A percentile compares a stretch with the other conserved stretches of the same genome.
These are phyloP conservation scores for Xylaria sp. DNA, from an alignment of 2,329 filamentous ascomycete species.

Conservation along the genomic window DNA sequence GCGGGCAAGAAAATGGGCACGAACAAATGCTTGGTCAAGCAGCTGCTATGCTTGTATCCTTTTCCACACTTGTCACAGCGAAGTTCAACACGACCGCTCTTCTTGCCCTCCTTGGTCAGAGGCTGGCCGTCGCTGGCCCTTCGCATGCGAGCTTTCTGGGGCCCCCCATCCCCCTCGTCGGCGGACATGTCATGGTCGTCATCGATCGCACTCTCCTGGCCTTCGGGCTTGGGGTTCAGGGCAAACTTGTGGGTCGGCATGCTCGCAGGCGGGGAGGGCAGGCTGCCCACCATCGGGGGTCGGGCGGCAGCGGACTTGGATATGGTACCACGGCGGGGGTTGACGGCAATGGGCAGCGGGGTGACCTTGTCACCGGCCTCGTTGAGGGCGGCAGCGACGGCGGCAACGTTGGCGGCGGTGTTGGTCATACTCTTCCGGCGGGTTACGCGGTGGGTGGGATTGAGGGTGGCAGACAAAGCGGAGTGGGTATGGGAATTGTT, in stretches of 20 bases:
- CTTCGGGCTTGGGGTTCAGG: conserved; percentile 51
- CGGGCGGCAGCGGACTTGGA: conserved; percentile 64
- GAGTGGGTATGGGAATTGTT: conserved; percentile 81
- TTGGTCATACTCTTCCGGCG: conserved; percentile 92
- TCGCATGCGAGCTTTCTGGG: conserved; percentile 54
- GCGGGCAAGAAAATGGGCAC: conserved; percentile 66
- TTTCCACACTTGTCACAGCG: conserved; percentile 98
- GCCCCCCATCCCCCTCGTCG: conserved; percentile 54
- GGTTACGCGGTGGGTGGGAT: conserved; percentile 81
- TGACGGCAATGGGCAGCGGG: conserved; percentile 60
- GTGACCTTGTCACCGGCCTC: conserved; percentile 63
- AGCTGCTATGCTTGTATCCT: conserved; percentile 99
- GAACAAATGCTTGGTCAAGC: conserved; percentile 99
- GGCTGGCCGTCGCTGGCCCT: conserved; percentile 86
- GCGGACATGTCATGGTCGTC: conserved; percentile 65
- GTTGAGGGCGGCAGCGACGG: conserved; percentile 72
- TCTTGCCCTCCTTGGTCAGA: conserved; percentile 77
- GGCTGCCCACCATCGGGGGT: conserved; percentile 56
- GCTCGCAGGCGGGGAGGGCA: conserved; percentile 69
- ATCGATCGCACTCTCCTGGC: conserved; percentile 66
- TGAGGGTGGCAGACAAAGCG: conserved; percentile 74
- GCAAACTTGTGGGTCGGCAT: conserved; percentile 62
- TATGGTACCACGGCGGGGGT: conserved; percentile 67
- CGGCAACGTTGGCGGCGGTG: conserved; percentile 71
- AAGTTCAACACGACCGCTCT: conserved; percentile 80